These are phyloP conservation scores for Pseudozyma thailandica DNA, from an alignment of 1,284 basidiomycete genomes.

Conservation along the genomic window DNA sequence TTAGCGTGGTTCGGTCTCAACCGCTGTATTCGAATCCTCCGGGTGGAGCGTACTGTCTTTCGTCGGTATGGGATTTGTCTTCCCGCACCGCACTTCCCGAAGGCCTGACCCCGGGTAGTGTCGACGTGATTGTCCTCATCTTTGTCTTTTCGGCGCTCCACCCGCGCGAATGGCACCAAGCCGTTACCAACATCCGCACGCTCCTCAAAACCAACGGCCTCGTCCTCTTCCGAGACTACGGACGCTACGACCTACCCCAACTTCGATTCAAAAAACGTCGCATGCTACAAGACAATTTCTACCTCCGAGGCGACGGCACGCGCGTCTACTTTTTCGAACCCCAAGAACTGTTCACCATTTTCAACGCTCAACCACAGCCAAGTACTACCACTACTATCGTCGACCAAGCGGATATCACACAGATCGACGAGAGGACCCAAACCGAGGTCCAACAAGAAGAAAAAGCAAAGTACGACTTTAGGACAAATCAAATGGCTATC, in stretches of 20 bases:
- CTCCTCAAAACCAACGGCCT: slow-evolving; percentile 89
- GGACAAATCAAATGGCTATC: slow-evolving; percentile 63
- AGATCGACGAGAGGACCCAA: neutral
- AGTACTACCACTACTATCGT: slow-evolving; percentile 14
- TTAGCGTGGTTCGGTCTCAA: slow-evolving; percentile 81
- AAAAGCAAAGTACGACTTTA: slow-evolving; percentile 32
- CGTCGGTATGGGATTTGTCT: slow-evolving; percentile 91
- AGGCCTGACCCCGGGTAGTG: slow-evolving; percentile 70
- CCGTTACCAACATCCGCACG: slow-evolving; percentile 79
- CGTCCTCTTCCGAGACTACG: slow-evolving; percentile 91
- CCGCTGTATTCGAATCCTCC: slow-evolving; percentile 36
- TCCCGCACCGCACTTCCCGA: slow-evolving; percentile 38
- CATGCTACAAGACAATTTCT: slow-evolving; percentile 84
- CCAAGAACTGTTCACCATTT: slow-evolving; percentile 58
- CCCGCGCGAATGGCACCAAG: slow-evolving; percentile 88
- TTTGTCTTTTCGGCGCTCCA: slow-evolving; percentile 95
- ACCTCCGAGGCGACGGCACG: slow-evolving; percentile 87
- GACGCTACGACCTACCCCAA: slow-evolving; percentile 87
- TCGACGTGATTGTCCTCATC: slow-evolving; percentile 90
- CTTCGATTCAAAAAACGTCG: slow-evolving; percentile 88
- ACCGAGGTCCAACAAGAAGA: neutral
- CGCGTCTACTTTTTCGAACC: slow-evolving; percentile 70
- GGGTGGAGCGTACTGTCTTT: slow-evolving; percentile 72
- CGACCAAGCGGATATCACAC: neutral
- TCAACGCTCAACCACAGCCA: slow-evolving; percentile 48